A percentile compares a stretch with the other conserved stretches of the same genome.
phyloP scores from a whole-genome alignment of 2,329 filamentous ascomycete species.

The Fusarium nodosum region DNA sequence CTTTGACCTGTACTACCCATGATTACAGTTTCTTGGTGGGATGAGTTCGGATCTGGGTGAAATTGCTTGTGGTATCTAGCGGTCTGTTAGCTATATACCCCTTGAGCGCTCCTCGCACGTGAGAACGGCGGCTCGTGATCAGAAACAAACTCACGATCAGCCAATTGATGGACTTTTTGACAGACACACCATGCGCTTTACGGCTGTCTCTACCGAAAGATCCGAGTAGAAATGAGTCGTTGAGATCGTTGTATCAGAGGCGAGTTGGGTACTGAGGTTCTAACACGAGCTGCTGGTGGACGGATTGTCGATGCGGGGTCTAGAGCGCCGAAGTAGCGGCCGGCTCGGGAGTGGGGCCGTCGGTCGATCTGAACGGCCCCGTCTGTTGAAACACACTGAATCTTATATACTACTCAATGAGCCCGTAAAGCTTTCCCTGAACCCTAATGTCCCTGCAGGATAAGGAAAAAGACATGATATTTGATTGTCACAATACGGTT shows the following conservation, averaged over 20 bases:
- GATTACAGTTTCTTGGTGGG: neutral
- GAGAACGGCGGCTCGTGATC: constrained; percentile 22
- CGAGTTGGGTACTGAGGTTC: constrained; percentile 15
- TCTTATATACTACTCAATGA: neutral
- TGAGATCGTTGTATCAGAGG: constrained; percentile 1
- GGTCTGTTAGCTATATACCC: constrained; percentile 16
- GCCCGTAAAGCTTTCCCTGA: neutral
- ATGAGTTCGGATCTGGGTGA: neutral
- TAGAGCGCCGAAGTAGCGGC: constrained; percentile 7
- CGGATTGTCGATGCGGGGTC: constrained; percentile 16
- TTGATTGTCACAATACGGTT: neutral
- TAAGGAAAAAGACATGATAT: neutral
- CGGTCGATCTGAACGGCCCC: constrained; percentile 32
- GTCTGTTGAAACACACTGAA: constrained; percentile 12
- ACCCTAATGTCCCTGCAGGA: neutral
- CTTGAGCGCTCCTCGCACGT: constrained; percentile 16
- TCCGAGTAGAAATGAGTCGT: neutral
- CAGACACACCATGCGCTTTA: constrained; percentile 1
- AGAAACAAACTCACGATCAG: constrained; percentile 24
- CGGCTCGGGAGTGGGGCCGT: constrained; percentile 38
- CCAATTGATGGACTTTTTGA: constrained; percentile 14
- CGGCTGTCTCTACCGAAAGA: neutral
- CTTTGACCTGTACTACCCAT: constrained; percentile 48
- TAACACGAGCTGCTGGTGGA: neutral
- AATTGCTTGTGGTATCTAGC: neutral